These are phyloP conservation scores for Exophiala dermatitidis DNA, from an alignment of 2,329 filamentous ascomycete species.

Conservation along the genomic window DNA sequence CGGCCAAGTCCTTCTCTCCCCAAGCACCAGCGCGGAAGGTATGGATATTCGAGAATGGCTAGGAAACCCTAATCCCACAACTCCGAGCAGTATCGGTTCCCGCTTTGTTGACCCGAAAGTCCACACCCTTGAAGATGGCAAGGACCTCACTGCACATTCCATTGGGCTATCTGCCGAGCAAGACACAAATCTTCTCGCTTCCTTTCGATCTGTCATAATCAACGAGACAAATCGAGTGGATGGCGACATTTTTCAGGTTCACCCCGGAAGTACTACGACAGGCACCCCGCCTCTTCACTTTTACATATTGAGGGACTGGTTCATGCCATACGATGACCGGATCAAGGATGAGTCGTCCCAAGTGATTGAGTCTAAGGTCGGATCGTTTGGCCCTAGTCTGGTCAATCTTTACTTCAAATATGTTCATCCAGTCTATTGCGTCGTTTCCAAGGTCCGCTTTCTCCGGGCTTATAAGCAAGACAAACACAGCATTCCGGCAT, in stretches of 20 bases:
- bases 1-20: slow-evolving; percentile 4
- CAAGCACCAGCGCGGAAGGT: not conserved
- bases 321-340: slow-evolving; percentile 39
- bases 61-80: slow-evolving; percentile 4
- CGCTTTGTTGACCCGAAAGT: slow-evolving; percentile 15
- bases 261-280: slow-evolving; percentile 31
- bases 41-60: not conserved
- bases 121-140: slow-evolving; percentile 40
- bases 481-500: slow-evolving; percentile 39
- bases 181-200: slow-evolving; percentile 42
- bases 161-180: slow-evolving; percentile 44
- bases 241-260: slow-evolving; percentile 41
- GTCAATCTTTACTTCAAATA: slow-evolving; percentile 43
- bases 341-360: slow-evolving; percentile 37
- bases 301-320: slow-evolving; percentile 40
- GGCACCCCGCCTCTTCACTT: slow-evolving; percentile 43
- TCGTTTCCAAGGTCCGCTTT: slow-evolving; percentile 43
- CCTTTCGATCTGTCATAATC: slow-evolving; percentile 43
- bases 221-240: slow-evolving; percentile 41
- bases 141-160: slow-evolving; percentile 40
- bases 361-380: slow-evolving; percentile 39
- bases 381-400: slow-evolving; percentile 37
- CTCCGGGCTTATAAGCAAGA: slow-evolving; percentile 35
- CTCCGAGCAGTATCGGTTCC: slow-evolving; percentile 4
- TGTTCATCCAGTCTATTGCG: slow-evolving; percentile 41